Evolutionary conservation across 179 eudicot genomes (phyloP), one percentile per base, ranked within the genome.

Genomic region (Beta lomatogona): DNA sequence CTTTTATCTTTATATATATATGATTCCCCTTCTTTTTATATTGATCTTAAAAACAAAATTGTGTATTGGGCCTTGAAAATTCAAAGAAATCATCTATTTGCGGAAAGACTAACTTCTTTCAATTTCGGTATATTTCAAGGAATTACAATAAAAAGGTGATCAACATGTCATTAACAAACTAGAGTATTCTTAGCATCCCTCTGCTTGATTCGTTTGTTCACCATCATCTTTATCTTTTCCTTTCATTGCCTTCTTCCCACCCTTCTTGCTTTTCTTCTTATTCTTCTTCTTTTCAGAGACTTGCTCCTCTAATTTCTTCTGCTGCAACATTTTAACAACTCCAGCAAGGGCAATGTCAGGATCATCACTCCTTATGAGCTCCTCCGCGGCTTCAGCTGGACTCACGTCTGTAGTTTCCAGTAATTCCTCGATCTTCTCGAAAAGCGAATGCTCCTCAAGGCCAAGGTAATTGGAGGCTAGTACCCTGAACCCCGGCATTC

Each of bases 301-400:
- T 64, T 64, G 68, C 3, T 64, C 28, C 28, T 25, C 0, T 64
- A 15, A 64, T 25, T 64, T 64, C 48, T 65, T 78, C 54, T 48
- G 2, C 25, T 67, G 19, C 25, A 79, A 73, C 76, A 70, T n/a
- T 4, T 79, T 61, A 4, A 79, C 75, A 21, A 79, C 58, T 14
- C 81, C 74, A 0, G 36, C 8, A 55, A 79, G 81, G 41, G 81
- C 81, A 3, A 44, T 55, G 7, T 70, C 69, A 46, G 64, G 66
- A 41, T 79, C 68, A 0, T 79, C 68, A 18, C 58, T 70, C 66
- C 75, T 58, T 45, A 69, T 79, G 10, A 79, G 76, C 76, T 69
- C 76, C 66, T 79, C 76, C 41, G 81, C 58, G 1, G n/a, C 67
- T 69, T 79, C 76, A 18, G 81, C 81, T 4, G 76, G 76, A 46